These are phyloP conservation scores for Colletotrichum lupini DNA, from an alignment of 2,329 filamentous ascomycete genomes.

Conservation along the genomic window DNA sequence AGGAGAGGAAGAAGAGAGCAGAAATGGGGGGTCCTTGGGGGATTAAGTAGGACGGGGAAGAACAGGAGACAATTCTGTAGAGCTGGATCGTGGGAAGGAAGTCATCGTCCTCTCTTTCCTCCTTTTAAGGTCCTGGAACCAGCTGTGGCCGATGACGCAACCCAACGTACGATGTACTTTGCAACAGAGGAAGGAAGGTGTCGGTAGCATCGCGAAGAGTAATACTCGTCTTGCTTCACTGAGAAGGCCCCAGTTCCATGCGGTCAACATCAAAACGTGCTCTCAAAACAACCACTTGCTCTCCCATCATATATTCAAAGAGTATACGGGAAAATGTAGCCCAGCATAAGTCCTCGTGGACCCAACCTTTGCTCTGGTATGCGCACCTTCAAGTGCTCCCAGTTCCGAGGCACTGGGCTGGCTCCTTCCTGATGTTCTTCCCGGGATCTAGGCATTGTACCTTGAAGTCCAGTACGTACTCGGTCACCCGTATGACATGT, in stretches of 20 bases:
- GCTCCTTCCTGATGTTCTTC: background rate
- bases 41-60: constrained; percentile 1
- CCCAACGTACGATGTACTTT: background rate
- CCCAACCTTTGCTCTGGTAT: background rate
- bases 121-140: background rate
- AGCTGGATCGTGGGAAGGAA: background rate
- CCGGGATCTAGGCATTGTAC: background rate
- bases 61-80: background rate
- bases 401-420: background rate
- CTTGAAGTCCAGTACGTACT: background rate
- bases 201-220: background rate
- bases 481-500: background rate
- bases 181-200: background rate
- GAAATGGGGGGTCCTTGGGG: background rate
- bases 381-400: background rate
- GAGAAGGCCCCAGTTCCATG: background rate
- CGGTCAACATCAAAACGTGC: background rate
- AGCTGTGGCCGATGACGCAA: background rate
- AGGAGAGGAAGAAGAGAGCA: background rate
- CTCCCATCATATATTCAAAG: background rate
- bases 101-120: background rate
- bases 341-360: background rate
- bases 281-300: background rate
- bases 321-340: background rate
- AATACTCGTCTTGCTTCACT: background rate